Base-by-base conservation (phyloP, 768 basidiomycete species). In the Coprinopsis sp. region DNA sequence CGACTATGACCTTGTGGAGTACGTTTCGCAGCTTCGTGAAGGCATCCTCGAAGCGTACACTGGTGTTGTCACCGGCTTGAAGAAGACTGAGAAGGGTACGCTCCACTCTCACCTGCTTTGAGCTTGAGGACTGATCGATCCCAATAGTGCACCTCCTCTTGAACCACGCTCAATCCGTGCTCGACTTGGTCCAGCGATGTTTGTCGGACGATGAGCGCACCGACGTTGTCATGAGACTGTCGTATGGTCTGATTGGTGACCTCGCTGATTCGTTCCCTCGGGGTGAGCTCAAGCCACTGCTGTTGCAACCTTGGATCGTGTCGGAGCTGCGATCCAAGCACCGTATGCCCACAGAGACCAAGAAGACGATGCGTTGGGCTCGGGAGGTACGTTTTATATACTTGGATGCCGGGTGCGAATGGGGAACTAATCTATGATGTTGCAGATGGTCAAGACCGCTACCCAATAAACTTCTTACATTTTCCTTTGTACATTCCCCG, bases 41-140 rank as follows among this genome's bases (percentile, higher is more conserved):
- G 92, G 92, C 36, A 97, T 99, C 54, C 71, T 97, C 25, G 96
- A 99, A 64, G 95, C 96, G 2, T 97, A 96, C 58, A 95, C 90
- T 4, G 94, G 95, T 21, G 85, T 99, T 52, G 83, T 97, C 50
- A 85, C 90, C 29, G 93, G 88, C 0, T 70, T 97, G 60, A 94
- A 93, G 73, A 82, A 81, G 56, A 87, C 86, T 1, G 78, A 80
- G 18, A 83, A 91, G 69, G 78, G 91, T 89, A 55, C 49, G 68
- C 33, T n/a, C 18, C 36, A 38, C 31, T 27, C 31, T 2, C 18
- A 37, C 22, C 24, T 27, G 8, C 29, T 4, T 24, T 37, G 21
- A 7, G 16, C 21, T 37, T 22, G 28, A 14, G 7, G 37, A 38
- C 25, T 30, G 23, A 10, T 45, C 59, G 21, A 14, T 30, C 16